Evolutionary conservation across 1,284 basidiomycete species (phyloP), one percentile per base, ranked within the genome.

Genomic region (Ganoderma meredithae): DNA sequence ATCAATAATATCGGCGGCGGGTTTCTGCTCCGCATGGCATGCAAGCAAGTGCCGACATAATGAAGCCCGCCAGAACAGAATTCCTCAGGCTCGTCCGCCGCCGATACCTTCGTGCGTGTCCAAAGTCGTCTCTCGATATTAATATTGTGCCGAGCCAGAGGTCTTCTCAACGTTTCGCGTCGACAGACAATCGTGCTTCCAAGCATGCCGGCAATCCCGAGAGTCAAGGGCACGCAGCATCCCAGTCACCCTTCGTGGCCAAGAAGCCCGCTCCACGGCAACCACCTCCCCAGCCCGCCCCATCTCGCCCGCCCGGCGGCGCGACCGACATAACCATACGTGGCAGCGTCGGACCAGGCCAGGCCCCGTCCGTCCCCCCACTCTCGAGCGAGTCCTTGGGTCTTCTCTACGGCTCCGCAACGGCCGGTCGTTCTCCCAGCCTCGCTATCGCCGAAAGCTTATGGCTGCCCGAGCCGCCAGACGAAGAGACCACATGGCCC

Each of bases 401-500:
- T 13, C 52, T 31, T 55, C 27, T 31, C 27, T 55, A 15, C 52
- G 52, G 52, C 52, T 55, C 52, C 52, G 52, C 52, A 55, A 31
- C 13, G 22, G 33, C 33, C 15, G 33, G 19, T 10, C 36, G n/a
- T 39, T 31, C 33, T 31, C 31, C 33, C 55, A 39, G 55, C 55
- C 55, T 39, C 55, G n/a, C 55, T 58, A 58, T 58, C 55, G 33
- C 55, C 55, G 55, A 58, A 58, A 58, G 55, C 55, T 58, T 58
- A 22, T 36, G 36, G 15, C 7, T 19, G 27, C 53, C 19, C 27
- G 53, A 55, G 27, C 53, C 53, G 53, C 53, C 53, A 33, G 53
- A 55, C 33, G 55, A 19, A 9, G 33, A 33, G 55, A 58, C 31
- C 55, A 58, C 55, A 55, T 55, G 52, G 52, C 27, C 52, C 52